Evolutionary conservation across 2,329 filamentous ascomycete genomes (phyloP).

Genomic region (Xylaria sp.): DNA sequence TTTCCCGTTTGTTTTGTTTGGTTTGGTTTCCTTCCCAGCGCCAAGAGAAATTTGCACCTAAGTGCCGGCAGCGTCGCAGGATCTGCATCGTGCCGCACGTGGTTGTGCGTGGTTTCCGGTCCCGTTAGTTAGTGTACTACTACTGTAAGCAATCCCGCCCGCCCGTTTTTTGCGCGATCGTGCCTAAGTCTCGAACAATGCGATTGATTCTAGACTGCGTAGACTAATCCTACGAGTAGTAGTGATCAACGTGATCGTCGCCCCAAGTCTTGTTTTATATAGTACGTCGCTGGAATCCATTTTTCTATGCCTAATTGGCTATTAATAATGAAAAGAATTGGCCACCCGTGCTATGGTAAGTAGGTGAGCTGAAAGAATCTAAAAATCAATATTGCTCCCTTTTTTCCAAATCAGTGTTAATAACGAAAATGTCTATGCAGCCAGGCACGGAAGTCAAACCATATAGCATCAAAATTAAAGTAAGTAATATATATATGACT

Average conservation of each 20-base stretch:
- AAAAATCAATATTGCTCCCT: not conserved
- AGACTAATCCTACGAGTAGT: conserved; percentile 19
- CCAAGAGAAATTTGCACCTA: not conserved
- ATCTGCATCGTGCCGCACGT: conserved; percentile 31
- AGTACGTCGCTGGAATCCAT: not conserved
- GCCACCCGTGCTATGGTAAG: not conserved
- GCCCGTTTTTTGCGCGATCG: not conserved
- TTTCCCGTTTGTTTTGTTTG: not conserved
- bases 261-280: not conserved
- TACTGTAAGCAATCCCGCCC: not conserved
- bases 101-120: conserved; percentile 14
- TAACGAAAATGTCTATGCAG: not conserved
- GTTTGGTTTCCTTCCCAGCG: not conserved
- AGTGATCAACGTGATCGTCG: conserved; percentile 39
- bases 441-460: not conserved
- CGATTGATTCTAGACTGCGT: conserved; percentile 5
- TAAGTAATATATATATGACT: not conserved
- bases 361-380: not conserved
- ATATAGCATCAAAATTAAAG: not conserved
- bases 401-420: not conserved
- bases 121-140: not conserved
- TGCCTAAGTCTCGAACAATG: not conserved
- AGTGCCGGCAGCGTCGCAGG: conserved; percentile 17
- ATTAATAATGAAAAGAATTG: not conserved
- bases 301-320: not conserved